A percentile compares a stretch with the other conserved stretches of the same genome.
These are phyloP conservation scores for Mycena alexandri DNA, from an alignment of 768 basidiomycete species.

Conservation along the genomic window DNA sequence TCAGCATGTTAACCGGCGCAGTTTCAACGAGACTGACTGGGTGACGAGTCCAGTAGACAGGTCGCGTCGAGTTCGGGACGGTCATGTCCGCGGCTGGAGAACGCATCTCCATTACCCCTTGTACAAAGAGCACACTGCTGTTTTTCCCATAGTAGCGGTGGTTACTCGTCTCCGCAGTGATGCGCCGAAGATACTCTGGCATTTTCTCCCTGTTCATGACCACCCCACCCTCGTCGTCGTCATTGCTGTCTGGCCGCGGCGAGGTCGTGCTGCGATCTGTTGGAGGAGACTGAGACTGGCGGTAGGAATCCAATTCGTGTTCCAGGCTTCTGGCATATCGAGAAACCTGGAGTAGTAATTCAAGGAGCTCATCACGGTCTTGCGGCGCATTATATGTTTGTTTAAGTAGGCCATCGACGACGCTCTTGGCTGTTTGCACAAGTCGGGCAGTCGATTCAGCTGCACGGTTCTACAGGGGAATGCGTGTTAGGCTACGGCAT, in stretches of 20 bases:
- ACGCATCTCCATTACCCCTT: slow-evolving; percentile 7
- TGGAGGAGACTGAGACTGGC: slow-evolving; percentile 22
- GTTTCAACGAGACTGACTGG: slow-evolving; percentile 18
- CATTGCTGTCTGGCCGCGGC: slow-evolving; percentile 1
- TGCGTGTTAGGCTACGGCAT: background rate
- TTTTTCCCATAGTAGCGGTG: slow-evolving; percentile 31
- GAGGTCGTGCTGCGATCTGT: slow-evolving; percentile 8
- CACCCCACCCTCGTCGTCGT: slow-evolving; percentile 14
- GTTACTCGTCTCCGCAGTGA: slow-evolving; percentile 12
- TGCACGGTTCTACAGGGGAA: background rate
- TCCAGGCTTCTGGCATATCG: slow-evolving; percentile 32
- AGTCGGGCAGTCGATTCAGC: background rate
- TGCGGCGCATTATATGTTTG: slow-evolving; percentile 21
- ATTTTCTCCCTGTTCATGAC: slow-evolving; percentile 24
- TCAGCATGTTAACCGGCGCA: background rate
- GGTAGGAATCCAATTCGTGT: slow-evolving; percentile 11
- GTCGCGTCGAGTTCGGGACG: slow-evolving; percentile 7
- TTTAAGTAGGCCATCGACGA: slow-evolving; percentile 25
- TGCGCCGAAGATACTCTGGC: slow-evolving; percentile 26
- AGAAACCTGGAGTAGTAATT: slow-evolving; percentile 28
- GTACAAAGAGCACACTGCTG: slow-evolving; percentile 22
- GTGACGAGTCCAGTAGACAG: slow-evolving; percentile 14
- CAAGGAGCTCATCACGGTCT: slow-evolving; percentile 25
- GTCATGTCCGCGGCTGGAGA: no score
- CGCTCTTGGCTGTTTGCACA: slow-evolving; percentile 4